Base-by-base conservation (phyloP, 495 filamentous ascomycete genomes). In the Penicillium pancosmium region DNA sequence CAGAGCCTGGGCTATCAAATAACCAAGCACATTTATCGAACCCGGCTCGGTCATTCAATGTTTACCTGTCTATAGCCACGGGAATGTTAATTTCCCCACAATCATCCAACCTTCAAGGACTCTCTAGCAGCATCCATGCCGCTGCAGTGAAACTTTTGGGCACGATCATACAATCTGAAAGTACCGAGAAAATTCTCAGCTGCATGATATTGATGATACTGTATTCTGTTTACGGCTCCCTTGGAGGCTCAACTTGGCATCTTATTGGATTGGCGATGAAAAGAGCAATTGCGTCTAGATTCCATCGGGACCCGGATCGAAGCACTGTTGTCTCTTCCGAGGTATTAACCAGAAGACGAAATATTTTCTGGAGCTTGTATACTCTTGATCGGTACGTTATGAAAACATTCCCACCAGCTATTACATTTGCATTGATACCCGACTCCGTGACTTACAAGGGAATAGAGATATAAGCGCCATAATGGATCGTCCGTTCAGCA, bases 291-390 rank as follows among this genome's bases (percentile, higher is more conserved):
- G 54, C 64, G 2, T 64, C 62, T 38, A 31, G 63, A 34, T 62
- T 71, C 21, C 66, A 71, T 33, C 61, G 62, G 36, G 68, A 68
- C 9, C 52, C 59, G 1, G 40, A 62, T 31, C 11, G 51, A 38
- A 41, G 38, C 9, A 23, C 36, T 11, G 18, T 43, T 18, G 50
- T 63, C 2, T 40, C 58, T 11, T 12, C 34, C 0, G 41, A 52
- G 11, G 38, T 47, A 6, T n/a, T 61, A 3, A 43, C 23, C 1
- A 38, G 13, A 1, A 50, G 55, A 19, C 52, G 56, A 9, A 55
- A 59, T 59, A 38, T 65, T 0, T 69, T 71, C 43, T 69, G 66
- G 68, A 65, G 55, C 41, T 59, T 71, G 13, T 71, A 71, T 36
- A 62, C 16, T 5, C 6, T 69, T 55, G 68, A 71, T 52, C 56